Evolutionary conservation across 2,329 filamentous ascomycete genomes (phyloP).

Genomic region (Grosmannia clavigera): DNA sequence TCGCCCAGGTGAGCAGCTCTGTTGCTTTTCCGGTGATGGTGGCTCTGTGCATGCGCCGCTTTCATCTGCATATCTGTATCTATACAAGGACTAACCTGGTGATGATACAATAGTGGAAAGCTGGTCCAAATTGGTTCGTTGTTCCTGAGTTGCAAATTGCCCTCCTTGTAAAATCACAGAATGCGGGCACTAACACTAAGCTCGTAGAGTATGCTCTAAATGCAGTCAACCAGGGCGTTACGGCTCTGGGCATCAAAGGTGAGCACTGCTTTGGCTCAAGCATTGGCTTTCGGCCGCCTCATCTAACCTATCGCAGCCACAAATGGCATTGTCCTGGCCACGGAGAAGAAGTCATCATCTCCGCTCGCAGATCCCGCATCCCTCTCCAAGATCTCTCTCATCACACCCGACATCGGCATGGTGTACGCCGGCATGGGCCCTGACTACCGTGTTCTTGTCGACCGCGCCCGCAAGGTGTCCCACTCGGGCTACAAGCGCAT

Average conservation of each 20-base stretch:
- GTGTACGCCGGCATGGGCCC: constrained; percentile 99
- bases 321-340: constrained; percentile 96
- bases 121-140: constrained; percentile 85
- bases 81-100: neutral
- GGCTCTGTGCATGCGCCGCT: neutral
- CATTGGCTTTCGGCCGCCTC: neutral
- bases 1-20: constrained; percentile 71
- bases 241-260: constrained; percentile 97
- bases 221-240: constrained; percentile 98
- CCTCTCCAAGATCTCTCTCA: constrained; percentile 91
- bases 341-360: constrained; percentile 98
- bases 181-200: neutral
- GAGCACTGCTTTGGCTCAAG: constrained; percentile 17
- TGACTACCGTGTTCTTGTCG: constrained; percentile 93
- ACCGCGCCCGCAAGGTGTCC: constrained; percentile 95
- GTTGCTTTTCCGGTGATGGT: neutral
- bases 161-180: no score
- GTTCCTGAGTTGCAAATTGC: neutral
- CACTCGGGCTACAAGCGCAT: constrained; percentile 99
- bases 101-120: constrained; percentile 61
- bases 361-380: constrained; percentile 92
- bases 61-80: neutral
- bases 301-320: constrained; percentile 50
- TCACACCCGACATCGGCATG: constrained; percentile 99
- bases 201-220: constrained; percentile 90